phyloP scores from a whole-genome alignment of 2,329 filamentous ascomycete species.

The Sporothrix phasma region DNA sequence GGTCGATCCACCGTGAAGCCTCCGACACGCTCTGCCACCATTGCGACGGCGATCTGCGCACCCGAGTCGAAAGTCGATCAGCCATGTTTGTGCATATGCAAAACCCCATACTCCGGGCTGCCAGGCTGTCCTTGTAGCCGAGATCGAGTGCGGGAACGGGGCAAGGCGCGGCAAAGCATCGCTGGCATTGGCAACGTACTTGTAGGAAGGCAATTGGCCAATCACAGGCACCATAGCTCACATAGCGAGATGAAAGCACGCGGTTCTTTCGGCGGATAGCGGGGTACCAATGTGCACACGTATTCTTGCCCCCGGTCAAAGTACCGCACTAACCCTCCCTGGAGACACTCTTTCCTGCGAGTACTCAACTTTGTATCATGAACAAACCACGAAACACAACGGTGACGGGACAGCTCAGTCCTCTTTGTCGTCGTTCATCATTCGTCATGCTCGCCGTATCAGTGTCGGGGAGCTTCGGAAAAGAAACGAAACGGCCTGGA shows the following conservation, averaged over 20 bases:
- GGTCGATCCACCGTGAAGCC: neutral
- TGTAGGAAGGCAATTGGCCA: constrained; percentile 12
- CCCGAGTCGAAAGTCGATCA: neutral
- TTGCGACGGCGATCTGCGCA: neutral
- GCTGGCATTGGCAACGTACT: neutral
- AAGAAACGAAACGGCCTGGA: neutral
- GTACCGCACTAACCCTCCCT: constrained; percentile 1
- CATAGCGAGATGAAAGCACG: neutral
- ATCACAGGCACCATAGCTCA: neutral
- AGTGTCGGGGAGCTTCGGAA: neutral
- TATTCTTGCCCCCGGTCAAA: neutral
- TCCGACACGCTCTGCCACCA: neutral
- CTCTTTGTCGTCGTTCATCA: neutral
- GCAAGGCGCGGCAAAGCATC: constrained; percentile 2
- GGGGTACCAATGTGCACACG: neutral
- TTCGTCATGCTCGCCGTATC: neutral
- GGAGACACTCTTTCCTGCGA: too few species aligned
- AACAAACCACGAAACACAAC: constrained; percentile 10
- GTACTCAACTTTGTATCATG: neutral
- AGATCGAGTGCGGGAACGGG: constrained; percentile 4
- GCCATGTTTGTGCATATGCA: neutral
- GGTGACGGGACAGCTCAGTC: neutral
- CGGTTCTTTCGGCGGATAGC: constrained; percentile 10
- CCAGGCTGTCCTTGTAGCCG: neutral
- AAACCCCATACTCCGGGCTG: neutral